Base-by-base conservation (phyloP, 768 basidiomycete genomes). In the Multifurca ochricompacta region DNA sequence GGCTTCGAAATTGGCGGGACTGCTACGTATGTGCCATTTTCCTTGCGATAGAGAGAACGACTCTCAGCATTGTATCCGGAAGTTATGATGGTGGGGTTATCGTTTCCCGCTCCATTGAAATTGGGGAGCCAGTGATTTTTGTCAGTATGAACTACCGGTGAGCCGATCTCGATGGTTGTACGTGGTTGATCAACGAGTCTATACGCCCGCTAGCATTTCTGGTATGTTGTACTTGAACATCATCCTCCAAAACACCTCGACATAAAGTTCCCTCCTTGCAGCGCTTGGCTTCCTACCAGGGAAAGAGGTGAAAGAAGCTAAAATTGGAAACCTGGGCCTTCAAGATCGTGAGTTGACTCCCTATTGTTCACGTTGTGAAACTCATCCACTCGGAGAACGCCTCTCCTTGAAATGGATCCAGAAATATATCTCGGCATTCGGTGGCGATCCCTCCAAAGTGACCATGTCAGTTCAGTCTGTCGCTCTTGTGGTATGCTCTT, bases 331-430 rank as follows among this genome's bases (percentile, higher is more conserved):
- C 18, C 53, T 61, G 2, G 59, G 59, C 23, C 45, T 61, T 11
- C 60, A 53, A 28, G 60, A 61, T 46, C 60, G 60, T 61, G 28
- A 40, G 58, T 53, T 14, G 2, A 2, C 3, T n/a, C 7, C n/a
- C 39, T 50, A 14, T 40, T 6, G 2, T 30, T 43, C 39, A 18
- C 13, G 35, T 21, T 48, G 35, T 32, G 11, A 21, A 18, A 50
- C 37, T 37, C 14, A 50, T 27, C 8, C 5, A 23, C 23, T 45
- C 31, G n/a, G 66, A 73, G 64, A 65, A 16, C 59, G 67, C 8
- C 62, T 68, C 19, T 71, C 70, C 1, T 57, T 76, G 3, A 65
- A 69, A 49, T 76, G 74, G 73, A 65, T 75, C 3, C 70, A 73
- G 46, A 63, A 68, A 50, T 69, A 76, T 55, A 73, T 74, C 31